Conservation (phyloP, 768 basidiomycete genomes). For the Boletus pseudopeckii region DNA sequence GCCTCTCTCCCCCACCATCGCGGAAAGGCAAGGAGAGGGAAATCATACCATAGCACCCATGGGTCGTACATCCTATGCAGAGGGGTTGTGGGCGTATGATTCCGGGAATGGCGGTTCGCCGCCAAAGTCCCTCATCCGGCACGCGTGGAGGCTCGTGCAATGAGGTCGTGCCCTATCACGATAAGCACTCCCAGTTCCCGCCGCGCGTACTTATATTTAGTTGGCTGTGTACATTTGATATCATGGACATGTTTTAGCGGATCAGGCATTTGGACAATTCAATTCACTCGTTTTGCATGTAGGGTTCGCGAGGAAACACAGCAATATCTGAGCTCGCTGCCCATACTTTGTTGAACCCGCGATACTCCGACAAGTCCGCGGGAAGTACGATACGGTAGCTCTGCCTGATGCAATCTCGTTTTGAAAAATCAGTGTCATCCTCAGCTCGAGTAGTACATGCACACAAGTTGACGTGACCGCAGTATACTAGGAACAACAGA, state of each 20-base stretch:
- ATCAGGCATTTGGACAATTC: conserved; percentile 12
- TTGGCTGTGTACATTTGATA: conserved; percentile 16
- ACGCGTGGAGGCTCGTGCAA: conserved; percentile 6
- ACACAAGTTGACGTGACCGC: not conserved
- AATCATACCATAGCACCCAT: conserved; percentile 10
- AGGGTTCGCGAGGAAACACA: not conserved
- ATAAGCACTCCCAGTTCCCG: conserved; percentile 1
- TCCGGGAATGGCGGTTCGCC: not conserved
- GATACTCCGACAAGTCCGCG: conserved; percentile 14
- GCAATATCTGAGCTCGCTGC: not conserved
- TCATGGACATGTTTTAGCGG: conserved; percentile 17
- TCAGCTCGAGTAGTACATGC: not conserved
- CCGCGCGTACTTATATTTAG: conserved; percentile 8
- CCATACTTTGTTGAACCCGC: not conserved
- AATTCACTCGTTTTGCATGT: conserved; percentile 16
- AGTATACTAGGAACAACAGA: not conserved
- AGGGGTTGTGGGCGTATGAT: not conserved
- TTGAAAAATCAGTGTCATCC: not conserved
- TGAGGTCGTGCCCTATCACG: conserved; percentile 1
- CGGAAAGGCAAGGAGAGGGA: conserved; percentile 49
- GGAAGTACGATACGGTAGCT: not conserved
- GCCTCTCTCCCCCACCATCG: conserved; percentile 34
- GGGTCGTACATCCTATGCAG: not conserved
- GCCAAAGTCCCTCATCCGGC: not conserved
- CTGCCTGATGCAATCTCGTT: not conserved